These are phyloP conservation scores for Kurtzmaniella natalensis DNA, from an alignment of 1,139 yeast species.

Conservation along the genomic window DNA sequence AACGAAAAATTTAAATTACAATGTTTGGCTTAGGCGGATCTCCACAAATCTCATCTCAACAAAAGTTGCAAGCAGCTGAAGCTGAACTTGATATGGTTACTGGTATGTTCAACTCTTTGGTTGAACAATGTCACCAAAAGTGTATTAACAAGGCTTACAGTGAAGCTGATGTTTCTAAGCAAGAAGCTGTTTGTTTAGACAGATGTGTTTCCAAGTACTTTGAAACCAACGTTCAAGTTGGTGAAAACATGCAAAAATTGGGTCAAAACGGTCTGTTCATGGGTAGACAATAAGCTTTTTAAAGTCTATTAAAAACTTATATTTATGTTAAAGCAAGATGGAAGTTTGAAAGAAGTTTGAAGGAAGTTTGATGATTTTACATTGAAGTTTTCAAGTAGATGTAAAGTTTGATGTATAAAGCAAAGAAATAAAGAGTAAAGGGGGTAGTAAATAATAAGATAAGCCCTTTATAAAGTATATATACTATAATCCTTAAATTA, in stretches of 20 bases:
- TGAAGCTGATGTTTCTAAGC: slow-evolving; percentile 78
- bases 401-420: too few relatives aligned
- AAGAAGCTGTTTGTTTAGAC: slow-evolving; percentile 88
- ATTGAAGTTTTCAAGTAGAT: too few relatives aligned
- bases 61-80: slow-evolving; percentile 69
- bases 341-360: too few relatives aligned
- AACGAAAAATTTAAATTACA: slow-evolving; percentile 2
- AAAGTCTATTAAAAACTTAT: too few relatives aligned
- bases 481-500: too few relatives aligned
- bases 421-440: too few relatives aligned
- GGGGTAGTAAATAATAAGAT: too few relatives aligned
- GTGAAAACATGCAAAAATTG: slow-evolving; percentile 80
- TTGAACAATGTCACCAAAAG: slow-evolving; percentile 83
- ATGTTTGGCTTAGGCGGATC: slow-evolving; percentile 85
- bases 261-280: slow-evolving; percentile 55
- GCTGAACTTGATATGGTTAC: slow-evolving; percentile 97
- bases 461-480: too few relatives aligned
- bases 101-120: slow-evolving; percentile 88
- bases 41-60: slow-evolving; percentile 70
- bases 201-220: slow-evolving; percentile 97
- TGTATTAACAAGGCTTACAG: slow-evolving; percentile 67
- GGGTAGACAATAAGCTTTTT: slow-evolving; percentile 47
- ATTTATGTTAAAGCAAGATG: too few relatives aligned
- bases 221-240: slow-evolving; percentile 93
- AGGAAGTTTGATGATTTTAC: too few relatives aligned